Percentiles rank a stretch among this genome's conserved stretches.
Evolutionary conservation across 768 basidiomycete genomes (phyloP).

Genomic region (Xerocomus spinulosus): DNA sequence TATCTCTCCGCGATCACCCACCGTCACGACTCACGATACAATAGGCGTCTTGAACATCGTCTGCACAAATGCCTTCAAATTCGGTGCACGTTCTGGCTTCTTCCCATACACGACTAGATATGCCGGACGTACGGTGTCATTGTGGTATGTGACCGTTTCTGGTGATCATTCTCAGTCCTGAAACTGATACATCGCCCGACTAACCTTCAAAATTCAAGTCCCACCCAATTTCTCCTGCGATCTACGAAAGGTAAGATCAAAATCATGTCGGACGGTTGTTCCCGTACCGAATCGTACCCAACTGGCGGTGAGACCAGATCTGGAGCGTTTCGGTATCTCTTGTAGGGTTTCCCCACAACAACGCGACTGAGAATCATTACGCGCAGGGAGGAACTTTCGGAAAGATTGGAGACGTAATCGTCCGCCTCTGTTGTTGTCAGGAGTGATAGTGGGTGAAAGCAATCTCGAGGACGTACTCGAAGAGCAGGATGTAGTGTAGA

Average conservation of each 20-base stretch:
- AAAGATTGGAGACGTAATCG: slow-evolving; percentile 49
- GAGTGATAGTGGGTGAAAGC: background rate
- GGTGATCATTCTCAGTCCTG: background rate
- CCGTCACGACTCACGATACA: slow-evolving; percentile 18
- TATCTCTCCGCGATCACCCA: background rate
- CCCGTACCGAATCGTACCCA: slow-evolving; percentile 56
- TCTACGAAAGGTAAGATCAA: slow-evolving; percentile 34
- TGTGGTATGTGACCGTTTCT: slow-evolving; percentile 63
- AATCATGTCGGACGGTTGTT: slow-evolving; percentile 3
- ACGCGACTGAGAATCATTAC: slow-evolving; percentile 58
- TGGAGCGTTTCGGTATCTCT: slow-evolving; percentile 45
- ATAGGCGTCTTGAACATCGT: slow-evolving; percentile 31
- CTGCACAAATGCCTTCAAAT: slow-evolving; percentile 26
- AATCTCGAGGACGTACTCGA: slow-evolving; percentile 44
- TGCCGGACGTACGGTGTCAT: slow-evolving; percentile 64
- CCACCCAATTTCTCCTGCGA: slow-evolving; percentile 57
- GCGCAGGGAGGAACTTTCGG: slow-evolving; percentile 40
- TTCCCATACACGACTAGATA: slow-evolving; percentile 60
- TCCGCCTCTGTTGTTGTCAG: slow-evolving; percentile 50
- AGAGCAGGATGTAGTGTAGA: slow-evolving; percentile 63
- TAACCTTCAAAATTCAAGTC: slow-evolving; percentile 57
- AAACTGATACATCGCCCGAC: slow-evolving; percentile 1
- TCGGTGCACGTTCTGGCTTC: slow-evolving; percentile 15
- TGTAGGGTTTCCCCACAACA: slow-evolving; percentile 55
- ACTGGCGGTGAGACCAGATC: slow-evolving; percentile 46